Evolutionary conservation across 805 yeast species (phyloP), one percentile per base, ranked within the genome.

Genomic region (Saturnispora bothae): DNA sequence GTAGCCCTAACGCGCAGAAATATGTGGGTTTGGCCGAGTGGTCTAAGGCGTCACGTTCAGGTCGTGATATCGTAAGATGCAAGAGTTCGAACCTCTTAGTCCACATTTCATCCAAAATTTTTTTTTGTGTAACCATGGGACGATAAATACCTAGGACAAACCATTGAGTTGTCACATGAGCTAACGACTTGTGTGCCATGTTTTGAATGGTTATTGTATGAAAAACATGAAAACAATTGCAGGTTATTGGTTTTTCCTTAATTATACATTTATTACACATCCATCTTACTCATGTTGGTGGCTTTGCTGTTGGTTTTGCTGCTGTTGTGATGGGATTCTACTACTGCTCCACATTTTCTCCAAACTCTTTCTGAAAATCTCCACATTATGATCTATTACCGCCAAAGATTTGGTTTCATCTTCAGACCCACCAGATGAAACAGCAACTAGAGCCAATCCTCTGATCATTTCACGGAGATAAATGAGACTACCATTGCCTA

Each of bases 381-480:
- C 80, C 31, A 89, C 85, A 56, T 89, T 89, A 56, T 84, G 88
- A 58, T 92, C 96, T 9, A 89, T 79, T 26, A 89, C 72, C 0
- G 95, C 65, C 27, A 72, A 51, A 6, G 71, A 59, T 33, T 63
- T 65, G 27, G 66, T 65, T 46, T 71, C 72, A 30, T 64, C 58
- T 12, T 21, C 29, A 43, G 65, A 68, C 16, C 58, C 73, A 37
- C 79, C 89, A 21, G 95, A 71, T 10, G 85, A 77, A 40, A 88
- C 66, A 1, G 95, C 94, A 29, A 89, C 96, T 42, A 92, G 65
- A 3, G 96, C 95, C 45, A 89, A 64, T 1, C 96, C 96, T 45
- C 94, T 73, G 38, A 89, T 81, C 95, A 92, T 85, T 53, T 85
- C 94, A 45, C 83, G 79, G 52, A 92, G 65, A 48, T 86, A 85